phyloP scores from a whole-genome alignment of 1,139 yeast species.

The Torulaspora globosa region DNA sequence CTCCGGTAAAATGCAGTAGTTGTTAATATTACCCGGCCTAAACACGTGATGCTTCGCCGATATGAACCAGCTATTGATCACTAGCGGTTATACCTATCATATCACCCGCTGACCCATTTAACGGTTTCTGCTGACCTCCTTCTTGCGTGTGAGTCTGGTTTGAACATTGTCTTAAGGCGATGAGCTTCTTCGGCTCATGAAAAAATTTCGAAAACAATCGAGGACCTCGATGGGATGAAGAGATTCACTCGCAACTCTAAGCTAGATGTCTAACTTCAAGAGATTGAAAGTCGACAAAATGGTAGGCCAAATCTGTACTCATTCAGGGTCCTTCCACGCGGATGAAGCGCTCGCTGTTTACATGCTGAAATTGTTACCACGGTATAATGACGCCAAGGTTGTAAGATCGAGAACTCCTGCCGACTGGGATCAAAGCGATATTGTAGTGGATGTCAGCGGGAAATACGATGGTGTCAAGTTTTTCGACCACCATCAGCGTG shows the following conservation, averaged over 20 bases:
- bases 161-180: not conserved
- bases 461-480: slow-evolving; percentile 80
- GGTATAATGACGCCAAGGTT: slow-evolving; percentile 59
- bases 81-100: not conserved
- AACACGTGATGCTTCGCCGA: no score
- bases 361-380: slow-evolving; percentile 71
- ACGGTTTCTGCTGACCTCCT: not conserved
- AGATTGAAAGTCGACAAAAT: slow-evolving; percentile 27
- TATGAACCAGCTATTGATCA: no score
- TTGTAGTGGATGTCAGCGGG: slow-evolving; percentile 95
- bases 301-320: slow-evolving; percentile 68
- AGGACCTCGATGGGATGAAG: slow-evolving; percentile 3
- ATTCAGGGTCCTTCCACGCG: slow-evolving; percentile 94
- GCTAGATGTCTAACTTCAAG: slow-evolving; percentile 19
- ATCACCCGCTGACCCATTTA: not conserved
- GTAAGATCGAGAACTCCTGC: slow-evolving; percentile 80
- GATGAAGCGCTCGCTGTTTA: slow-evolving; percentile 96
- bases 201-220: not conserved
- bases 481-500: slow-evolving; percentile 96
- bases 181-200: not conserved
- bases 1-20: no score
- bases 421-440: slow-evolving; percentile 82
- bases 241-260: not conserved
- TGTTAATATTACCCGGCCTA: no score
- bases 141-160: not conserved